Evolutionary conservation across 306 rosid species (phyloP).

Genomic region (Phaseolus lunatus): DNA sequence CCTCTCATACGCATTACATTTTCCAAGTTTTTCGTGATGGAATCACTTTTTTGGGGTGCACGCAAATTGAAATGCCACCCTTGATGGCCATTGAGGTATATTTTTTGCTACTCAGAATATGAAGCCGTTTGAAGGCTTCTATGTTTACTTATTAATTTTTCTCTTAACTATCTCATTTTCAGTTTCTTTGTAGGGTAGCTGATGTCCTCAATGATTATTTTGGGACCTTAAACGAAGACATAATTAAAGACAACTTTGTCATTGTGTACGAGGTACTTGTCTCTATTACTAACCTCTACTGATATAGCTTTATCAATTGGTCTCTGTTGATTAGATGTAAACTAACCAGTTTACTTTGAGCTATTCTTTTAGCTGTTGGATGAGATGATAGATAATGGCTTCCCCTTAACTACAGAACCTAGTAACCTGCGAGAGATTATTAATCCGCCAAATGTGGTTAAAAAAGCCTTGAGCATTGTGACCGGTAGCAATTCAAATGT

Average conservation of each 20-base stretch:
- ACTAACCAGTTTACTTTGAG: constrained; percentile 34
- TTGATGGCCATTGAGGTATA: constrained; percentile 93
- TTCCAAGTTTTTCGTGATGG: constrained; percentile 92
- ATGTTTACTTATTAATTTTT: neutral
- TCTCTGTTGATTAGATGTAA: constrained; percentile 34
- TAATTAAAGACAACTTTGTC: constrained; percentile 77
- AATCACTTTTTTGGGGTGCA: constrained; percentile 91
- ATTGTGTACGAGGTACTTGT: constrained; percentile 80
- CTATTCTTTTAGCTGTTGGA: constrained; percentile 70
- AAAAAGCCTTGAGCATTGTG: constrained; percentile 88
- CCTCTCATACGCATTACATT: constrained; percentile 94
- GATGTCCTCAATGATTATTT: constrained; percentile 87
- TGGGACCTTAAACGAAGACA: constrained; percentile 86
- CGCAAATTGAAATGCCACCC: constrained; percentile 98
- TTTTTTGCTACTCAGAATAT: neutral
- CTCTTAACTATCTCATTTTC: constrained; percentile 53
- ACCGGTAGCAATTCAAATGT: constrained; percentile 87
- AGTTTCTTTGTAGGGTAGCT: constrained; percentile 97
- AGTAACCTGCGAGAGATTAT: constrained; percentile 87
- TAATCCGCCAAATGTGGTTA: constrained; percentile 87
- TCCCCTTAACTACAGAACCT: constrained; percentile 94
- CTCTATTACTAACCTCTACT: neutral
- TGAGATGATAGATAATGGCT: constrained; percentile 98
- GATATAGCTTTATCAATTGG: neutral
- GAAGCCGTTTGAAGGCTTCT: neutral